phyloP scores from a whole-genome alignment of 75 land plant species.

The Azolla pinnata region DNA sequence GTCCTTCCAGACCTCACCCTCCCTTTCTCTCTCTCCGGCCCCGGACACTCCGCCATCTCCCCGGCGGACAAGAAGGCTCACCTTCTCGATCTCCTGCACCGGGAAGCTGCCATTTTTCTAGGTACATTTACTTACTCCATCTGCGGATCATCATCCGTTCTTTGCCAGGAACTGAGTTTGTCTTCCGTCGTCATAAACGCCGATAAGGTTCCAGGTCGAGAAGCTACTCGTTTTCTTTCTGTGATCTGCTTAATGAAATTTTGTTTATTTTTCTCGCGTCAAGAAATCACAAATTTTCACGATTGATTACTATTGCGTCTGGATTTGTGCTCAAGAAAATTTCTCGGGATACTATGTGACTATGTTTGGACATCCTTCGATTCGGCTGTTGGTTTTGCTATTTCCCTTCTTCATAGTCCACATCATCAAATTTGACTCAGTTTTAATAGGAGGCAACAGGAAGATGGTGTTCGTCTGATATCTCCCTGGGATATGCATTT shows the following conservation, averaged over 20 bases:
- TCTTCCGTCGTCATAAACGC: background rate
- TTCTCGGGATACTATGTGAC: too few species aligned
- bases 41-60: conserved; percentile 19
- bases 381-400: background rate
- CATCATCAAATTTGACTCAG: background rate
- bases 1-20: conserved; percentile 53
- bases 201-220: too few species aligned
- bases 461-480: too few species aligned
- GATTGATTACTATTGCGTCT: too few species aligned
- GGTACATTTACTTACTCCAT: conserved; percentile 26
- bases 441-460: background rate
- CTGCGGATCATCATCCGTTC: background rate
- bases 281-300: too few species aligned
- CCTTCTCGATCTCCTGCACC: conserved; percentile 58
- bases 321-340: too few species aligned
- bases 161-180: background rate
- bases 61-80: conserved; percentile 42
- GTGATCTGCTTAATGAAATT: too few species aligned
- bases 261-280: too few species aligned
- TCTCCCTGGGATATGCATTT: too few species aligned
- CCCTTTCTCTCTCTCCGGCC: conserved; percentile 41
- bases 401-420: background rate
- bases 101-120: conserved; percentile 72
- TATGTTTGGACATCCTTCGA: background rate
- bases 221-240: too few species aligned